These are phyloP conservation scores for Bryum argenteum DNA, from an alignment of 225 moss, liverwort and hornwort genomes.

Conservation along the genomic window DNA sequence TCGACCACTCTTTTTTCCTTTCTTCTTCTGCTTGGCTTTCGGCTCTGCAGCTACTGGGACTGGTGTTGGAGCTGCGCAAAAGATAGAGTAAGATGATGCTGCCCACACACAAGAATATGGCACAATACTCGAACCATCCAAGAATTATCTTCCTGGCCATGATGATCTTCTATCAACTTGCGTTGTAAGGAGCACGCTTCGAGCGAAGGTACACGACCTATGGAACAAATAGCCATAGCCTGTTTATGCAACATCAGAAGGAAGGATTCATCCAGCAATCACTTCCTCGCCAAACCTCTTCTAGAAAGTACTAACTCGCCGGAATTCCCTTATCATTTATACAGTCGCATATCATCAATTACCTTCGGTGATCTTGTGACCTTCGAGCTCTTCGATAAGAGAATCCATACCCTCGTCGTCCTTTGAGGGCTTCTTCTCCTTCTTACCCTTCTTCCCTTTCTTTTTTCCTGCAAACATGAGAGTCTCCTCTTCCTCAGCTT, in stretches of 20 bases:
- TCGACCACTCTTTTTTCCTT: constrained; percentile 74
- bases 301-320: background rate
- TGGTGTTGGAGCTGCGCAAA: constrained; percentile 38
- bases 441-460: constrained; percentile 93
- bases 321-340: constrained; percentile 11
- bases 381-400: constrained; percentile 53
- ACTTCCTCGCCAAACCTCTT: constrained; percentile 14
- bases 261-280: constrained; percentile 1
- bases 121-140: constrained; percentile 1
- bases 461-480: no score
- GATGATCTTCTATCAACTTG: constrained; percentile 4
- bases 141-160: background rate
- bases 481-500: constrained; percentile 50
- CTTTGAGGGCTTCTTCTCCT: constrained; percentile 64
- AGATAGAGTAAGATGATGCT: constrained; percentile 8
- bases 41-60: constrained; percentile 40
- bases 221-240: constrained; percentile 4
- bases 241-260: background rate
- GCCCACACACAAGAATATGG: background rate
- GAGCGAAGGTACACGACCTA: constrained; percentile 1
- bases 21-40: constrained; percentile 83
- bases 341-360: constrained; percentile 11
- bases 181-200: background rate
- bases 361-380: constrained; percentile 43
- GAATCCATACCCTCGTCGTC: constrained; percentile 58